Evolutionary conservation across 2,329 filamentous ascomycete species (phyloP).

Genomic region (Claviceps paspali): DNA sequence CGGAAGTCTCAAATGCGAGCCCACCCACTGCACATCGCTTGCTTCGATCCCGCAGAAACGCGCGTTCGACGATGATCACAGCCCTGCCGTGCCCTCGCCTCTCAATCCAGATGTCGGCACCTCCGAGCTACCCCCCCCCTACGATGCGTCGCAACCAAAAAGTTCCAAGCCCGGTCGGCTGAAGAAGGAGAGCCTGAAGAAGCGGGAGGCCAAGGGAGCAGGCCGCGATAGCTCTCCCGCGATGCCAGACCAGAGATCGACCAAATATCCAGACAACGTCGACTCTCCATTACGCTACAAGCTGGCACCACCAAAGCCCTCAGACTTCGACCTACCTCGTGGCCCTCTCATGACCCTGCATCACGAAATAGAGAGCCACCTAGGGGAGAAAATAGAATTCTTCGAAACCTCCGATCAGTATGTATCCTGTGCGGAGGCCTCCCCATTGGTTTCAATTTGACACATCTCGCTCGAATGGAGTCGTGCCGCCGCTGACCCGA

Average conservation of each 20-base stretch:
- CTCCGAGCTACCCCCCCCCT: slow-evolving; percentile 22
- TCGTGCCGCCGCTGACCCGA: too few species aligned
- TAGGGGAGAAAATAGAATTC: slow-evolving; percentile 39
- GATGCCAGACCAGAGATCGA: slow-evolving; percentile 39
- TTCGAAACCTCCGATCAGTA: slow-evolving; percentile 51
- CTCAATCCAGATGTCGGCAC: slow-evolving; percentile 50
- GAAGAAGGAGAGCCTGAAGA: slow-evolving; percentile 55
- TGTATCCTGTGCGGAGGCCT: too few species aligned
- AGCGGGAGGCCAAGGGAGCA: slow-evolving; percentile 46
- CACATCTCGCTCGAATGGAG: too few species aligned
- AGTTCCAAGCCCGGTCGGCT: slow-evolving; percentile 28
- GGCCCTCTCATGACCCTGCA: slow-evolving; percentile 42
- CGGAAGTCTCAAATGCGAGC: slow-evolving; percentile 24
- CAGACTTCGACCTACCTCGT: slow-evolving; percentile 45
- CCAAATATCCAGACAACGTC: slow-evolving; percentile 23
- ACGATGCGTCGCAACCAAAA: slow-evolving; percentile 27
- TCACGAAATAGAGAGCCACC: slow-evolving; percentile 33
- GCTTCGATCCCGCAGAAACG: slow-evolving; percentile 49
- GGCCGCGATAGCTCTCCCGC: slow-evolving; percentile 35
- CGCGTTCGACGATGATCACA: slow-evolving; percentile 52
- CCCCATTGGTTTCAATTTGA: too few species aligned
- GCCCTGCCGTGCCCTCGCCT: slow-evolving; percentile 56
- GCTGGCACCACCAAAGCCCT: slow-evolving; percentile 44
- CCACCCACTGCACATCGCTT: slow-evolving; percentile 23
- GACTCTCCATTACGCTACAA: slow-evolving; percentile 45